These are phyloP conservation scores for Rhynchosporium graminicola DNA, from an alignment of 2,329 filamentous ascomycete species.

Conservation along the genomic window DNA sequence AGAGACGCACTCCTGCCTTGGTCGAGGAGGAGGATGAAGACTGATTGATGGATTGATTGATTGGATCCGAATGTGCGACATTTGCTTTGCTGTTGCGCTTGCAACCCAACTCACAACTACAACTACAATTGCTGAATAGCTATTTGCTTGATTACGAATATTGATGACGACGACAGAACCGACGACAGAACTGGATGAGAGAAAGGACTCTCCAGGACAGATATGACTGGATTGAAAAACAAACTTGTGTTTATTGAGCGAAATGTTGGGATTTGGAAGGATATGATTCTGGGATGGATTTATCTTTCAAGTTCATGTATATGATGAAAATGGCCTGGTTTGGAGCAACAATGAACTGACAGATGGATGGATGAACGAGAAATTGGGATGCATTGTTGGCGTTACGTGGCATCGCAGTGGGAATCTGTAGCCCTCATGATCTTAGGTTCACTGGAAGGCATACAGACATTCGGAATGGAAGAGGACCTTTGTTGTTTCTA, in stretches of 20 bases:
- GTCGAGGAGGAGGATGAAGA: conserved; percentile 66
- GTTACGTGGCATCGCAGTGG: conserved; percentile 5
- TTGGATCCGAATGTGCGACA: conserved; percentile 1
- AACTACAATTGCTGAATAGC: not conserved
- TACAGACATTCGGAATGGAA: not conserved
- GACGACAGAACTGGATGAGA: not conserved
- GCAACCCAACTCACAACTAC: not conserved
- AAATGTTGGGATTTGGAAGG: not conserved
- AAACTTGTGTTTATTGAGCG: not conserved
- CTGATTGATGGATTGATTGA: conserved; percentile 15
- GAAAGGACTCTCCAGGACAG: conserved; percentile 5
- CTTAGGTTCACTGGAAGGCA: not conserved
- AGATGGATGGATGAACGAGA: not conserved
- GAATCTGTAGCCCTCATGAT: not conserved
- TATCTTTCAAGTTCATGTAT: conserved; percentile 3
- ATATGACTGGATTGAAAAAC: conserved; percentile 10
- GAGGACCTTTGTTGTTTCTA: not conserved
- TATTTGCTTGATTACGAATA: not conserved
- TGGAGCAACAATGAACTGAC: not conserved
- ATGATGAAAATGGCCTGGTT: conserved; percentile 2
- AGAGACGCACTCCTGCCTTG: conserved; percentile 70
- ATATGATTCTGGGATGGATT: conserved; percentile 1
- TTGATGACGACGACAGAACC: conserved; percentile 14
- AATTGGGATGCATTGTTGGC: conserved; percentile 1
- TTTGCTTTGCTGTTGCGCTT: not conserved